Evolutionary conservation across 139 green algal genomes (phyloP).

Genomic region (Chlorella sp.): DNA sequence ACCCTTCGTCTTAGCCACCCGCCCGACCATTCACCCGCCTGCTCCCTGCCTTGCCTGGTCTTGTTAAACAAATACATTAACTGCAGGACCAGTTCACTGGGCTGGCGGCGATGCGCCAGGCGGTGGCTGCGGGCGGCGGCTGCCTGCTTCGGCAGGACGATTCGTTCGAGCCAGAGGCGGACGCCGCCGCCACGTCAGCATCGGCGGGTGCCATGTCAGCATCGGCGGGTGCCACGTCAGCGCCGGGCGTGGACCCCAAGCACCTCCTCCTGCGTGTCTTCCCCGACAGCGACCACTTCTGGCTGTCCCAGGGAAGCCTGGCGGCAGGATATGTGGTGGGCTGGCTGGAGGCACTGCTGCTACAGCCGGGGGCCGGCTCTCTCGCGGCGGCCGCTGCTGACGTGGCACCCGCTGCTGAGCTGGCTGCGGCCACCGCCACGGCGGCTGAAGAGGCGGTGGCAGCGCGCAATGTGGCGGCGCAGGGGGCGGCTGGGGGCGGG

Average conservation of each 20-base stretch:
- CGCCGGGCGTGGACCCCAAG: not conserved
- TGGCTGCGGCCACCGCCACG: no score
- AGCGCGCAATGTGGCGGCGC: no score
- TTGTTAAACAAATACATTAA: no score
- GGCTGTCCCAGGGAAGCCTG: conserved; percentile 3
- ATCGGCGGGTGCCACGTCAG: not conserved
- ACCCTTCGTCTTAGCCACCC: no score
- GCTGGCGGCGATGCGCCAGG: not conserved
- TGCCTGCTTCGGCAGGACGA: conserved; percentile 21
- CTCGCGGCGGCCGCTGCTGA: no score
- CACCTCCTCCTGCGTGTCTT: conserved; percentile 42
- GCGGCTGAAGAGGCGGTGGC: no score
- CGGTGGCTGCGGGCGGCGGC: conserved; percentile 1
- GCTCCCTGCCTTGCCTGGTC: no score
- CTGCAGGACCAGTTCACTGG: conserved; percentile 45
- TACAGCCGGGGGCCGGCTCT: no score
- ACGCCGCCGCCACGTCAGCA: not conserved
- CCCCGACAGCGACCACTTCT: conserved; percentile 38
- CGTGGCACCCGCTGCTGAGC: no score
- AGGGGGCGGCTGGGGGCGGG: no score
- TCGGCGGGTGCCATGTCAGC: not conserved
- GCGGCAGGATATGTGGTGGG: not conserved
- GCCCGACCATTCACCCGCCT: no score
- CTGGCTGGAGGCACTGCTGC: conserved; percentile 23
- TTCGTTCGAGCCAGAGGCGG: conserved; percentile 5